phyloP scores from a whole-genome alignment of 2,329 filamentous ascomycete genomes.

The Fusarium brachygibbosum region DNA sequence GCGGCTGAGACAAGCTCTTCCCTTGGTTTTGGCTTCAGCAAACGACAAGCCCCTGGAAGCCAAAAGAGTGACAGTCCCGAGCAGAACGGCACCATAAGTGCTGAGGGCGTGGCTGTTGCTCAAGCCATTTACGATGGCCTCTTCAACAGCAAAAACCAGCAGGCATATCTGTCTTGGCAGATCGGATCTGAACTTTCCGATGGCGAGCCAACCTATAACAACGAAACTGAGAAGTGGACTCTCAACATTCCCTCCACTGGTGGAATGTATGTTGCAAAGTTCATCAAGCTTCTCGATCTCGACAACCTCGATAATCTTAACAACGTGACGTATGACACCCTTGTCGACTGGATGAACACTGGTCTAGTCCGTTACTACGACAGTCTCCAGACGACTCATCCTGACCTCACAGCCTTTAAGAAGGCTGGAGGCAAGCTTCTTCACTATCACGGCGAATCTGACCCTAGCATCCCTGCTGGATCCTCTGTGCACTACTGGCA shows the following conservation, averaged over 20 bases:
- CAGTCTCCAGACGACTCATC: slow-evolving; percentile 9
- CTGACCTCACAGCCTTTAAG: not conserved
- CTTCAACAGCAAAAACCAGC: not conserved
- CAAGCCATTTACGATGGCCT: slow-evolving; percentile 1
- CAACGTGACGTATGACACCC: slow-evolving; percentile 1
- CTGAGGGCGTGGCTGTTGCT: not conserved
- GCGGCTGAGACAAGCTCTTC: slow-evolving; percentile 12
- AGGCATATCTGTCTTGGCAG: slow-evolving; percentile 11
- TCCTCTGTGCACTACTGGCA: slow-evolving; percentile 13
- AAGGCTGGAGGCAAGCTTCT: slow-evolving; percentile 11
- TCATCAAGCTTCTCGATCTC: not conserved
- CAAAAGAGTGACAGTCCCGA: not conserved
- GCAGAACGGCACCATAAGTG: slow-evolving; percentile 4
- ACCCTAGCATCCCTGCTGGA: not conserved
- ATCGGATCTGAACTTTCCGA: slow-evolving; percentile 3
- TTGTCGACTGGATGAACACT: slow-evolving; percentile 9
- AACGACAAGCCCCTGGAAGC: slow-evolving; percentile 3
- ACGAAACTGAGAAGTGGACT: slow-evolving; percentile 2
- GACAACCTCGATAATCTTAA: not conserved
- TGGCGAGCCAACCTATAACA: slow-evolving; percentile 2
- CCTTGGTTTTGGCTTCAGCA: slow-evolving; percentile 14
- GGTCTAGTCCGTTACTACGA: slow-evolving; percentile 1
- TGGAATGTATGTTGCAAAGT: slow-evolving; percentile 15
- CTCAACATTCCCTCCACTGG: slow-evolving; percentile 6
- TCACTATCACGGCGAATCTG: slow-evolving; percentile 9